Conservation (phyloP, 345 rosid species). For the Euphorbia peplus region DNA sequence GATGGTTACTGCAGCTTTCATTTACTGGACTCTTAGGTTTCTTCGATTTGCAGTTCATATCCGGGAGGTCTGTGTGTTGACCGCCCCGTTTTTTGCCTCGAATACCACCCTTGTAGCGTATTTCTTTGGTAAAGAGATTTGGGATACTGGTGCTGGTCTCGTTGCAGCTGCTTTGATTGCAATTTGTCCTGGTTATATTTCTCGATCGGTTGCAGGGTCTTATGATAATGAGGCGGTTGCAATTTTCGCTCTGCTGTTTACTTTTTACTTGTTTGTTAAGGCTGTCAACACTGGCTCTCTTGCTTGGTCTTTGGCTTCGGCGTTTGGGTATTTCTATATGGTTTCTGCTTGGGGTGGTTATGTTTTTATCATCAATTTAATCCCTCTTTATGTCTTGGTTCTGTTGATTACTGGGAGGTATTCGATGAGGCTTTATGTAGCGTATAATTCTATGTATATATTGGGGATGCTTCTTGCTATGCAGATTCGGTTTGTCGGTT, state of each 20-base stretch:
- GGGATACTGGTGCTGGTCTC: constrained; percentile 95
- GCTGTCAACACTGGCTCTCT: constrained; percentile 91
- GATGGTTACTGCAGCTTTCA: constrained; percentile 83
- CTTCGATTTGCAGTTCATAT: constrained; percentile 84
- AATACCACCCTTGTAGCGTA: constrained; percentile 91
- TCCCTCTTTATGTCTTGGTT: constrained; percentile 95
- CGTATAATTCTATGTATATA: constrained; percentile 87
- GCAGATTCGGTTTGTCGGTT: constrained; percentile 98
- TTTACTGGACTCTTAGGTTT: constrained; percentile 66
- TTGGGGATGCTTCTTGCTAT: constrained; percentile 97
- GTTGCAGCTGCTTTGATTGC: constrained; percentile 91
- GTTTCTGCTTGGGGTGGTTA: constrained; percentile 99
- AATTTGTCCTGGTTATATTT: constrained; percentile 94
- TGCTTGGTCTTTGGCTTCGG: constrained; percentile 89
- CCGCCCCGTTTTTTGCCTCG: constrained; percentile 96
- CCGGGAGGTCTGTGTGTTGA: constrained; percentile 93
- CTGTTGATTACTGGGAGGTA: constrained; percentile 88
- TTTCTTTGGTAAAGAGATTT: constrained; percentile 93
- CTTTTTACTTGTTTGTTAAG: constrained; percentile 85
- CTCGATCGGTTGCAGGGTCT: constrained; percentile 93
- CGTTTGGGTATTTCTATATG: constrained; percentile 95
- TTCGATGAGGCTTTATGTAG: constrained; percentile 87
- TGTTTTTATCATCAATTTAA: constrained; percentile 89
- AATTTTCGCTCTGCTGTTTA: constrained; percentile 79
- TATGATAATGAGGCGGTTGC: constrained; percentile 97